phyloP scores from a whole-genome alignment of 495 filamentous ascomycete species.

The Aspergillus leporis region DNA sequence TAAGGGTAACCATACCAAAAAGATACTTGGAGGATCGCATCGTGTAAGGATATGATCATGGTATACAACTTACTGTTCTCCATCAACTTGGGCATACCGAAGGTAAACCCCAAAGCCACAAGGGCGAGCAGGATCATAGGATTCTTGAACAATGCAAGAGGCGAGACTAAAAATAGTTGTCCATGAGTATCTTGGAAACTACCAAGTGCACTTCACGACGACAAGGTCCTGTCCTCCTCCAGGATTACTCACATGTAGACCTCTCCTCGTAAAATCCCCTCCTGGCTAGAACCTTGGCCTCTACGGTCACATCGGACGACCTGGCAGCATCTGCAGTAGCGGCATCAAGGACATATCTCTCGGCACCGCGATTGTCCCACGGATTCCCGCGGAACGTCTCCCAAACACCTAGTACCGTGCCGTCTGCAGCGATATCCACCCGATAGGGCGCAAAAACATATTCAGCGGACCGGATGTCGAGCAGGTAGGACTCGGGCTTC shows the following conservation, averaged over 20 bases:
- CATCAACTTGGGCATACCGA: conserved; percentile 91
- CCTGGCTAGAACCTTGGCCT: conserved; percentile 57
- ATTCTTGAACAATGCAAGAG: conserved; percentile 77
- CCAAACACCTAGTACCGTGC: conserved; percentile 60
- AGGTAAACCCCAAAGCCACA: conserved; percentile 73
- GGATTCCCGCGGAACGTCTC: conserved; percentile 87
- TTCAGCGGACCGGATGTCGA: conserved; percentile 72
- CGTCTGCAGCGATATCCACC: conserved; percentile 64
- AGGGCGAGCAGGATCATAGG: conserved; percentile 93
- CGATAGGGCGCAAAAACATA: conserved; percentile 73
- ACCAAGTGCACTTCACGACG: conserved; percentile 5
- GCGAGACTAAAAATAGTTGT: conserved; percentile 40
- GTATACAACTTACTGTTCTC: conserved; percentile 82
- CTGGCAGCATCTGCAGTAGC: conserved; percentile 14
- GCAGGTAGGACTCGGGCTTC: conserved; percentile 66
- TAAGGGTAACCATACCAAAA: neutral
- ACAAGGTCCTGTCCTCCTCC: neutral
- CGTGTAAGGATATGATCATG: neutral
- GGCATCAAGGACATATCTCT: conserved; percentile 41
- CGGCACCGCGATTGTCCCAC: conserved; percentile 78
- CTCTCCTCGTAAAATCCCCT: conserved; percentile 77
- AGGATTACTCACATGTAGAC: conserved; percentile 61
- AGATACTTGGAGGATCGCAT: neutral
- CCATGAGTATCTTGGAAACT: conserved; percentile 12
- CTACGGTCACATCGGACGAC: conserved; percentile 47